phyloP scores from a whole-genome alignment of 805 yeast genomes.

The Starmerella scarabaei region DNA sequence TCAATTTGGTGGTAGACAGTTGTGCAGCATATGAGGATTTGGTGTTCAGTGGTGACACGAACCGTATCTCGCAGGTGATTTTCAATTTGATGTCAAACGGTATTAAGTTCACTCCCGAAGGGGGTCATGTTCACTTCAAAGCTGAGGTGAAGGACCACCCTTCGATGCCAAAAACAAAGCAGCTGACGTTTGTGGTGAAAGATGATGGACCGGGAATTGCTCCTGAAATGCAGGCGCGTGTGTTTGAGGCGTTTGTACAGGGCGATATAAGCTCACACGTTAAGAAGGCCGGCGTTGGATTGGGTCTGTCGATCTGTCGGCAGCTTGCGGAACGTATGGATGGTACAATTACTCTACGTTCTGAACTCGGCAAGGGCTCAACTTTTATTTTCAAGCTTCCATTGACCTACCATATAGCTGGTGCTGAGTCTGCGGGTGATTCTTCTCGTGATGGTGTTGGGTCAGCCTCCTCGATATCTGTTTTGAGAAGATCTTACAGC shows the following conservation, averaged over 20 bases:
- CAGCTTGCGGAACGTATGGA: constrained; percentile 86
- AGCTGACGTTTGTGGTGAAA: constrained; percentile 52
- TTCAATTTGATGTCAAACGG: constrained; percentile 89
- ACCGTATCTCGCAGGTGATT: constrained; percentile 77
- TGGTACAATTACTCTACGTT: constrained; percentile 64
- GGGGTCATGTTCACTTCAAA: constrained; percentile 60
- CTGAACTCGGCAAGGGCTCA: constrained; percentile 71
- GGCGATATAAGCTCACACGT: constrained; percentile 90
- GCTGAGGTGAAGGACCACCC: constrained; percentile 8
- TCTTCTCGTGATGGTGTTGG: not conserved
- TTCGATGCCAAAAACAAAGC: not conserved
- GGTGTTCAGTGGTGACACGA: constrained; percentile 75
- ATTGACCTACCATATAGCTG: constrained; percentile 14
- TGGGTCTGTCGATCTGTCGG: constrained; percentile 78
- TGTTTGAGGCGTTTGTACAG: constrained; percentile 93
- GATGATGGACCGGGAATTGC: constrained; percentile 96
- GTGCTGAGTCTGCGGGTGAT: constrained; percentile 1
- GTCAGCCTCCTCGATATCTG: not conserved
- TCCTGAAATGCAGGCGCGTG: constrained; percentile 61
- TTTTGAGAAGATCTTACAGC: not conserved
- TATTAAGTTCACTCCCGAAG: constrained; percentile 81
- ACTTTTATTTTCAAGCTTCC: constrained; percentile 63
- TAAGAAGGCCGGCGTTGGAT: constrained; percentile 91
- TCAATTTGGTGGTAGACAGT: constrained; percentile 42
- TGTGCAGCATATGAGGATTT: constrained; percentile 32